These are phyloP conservation scores for Lactarius sanguifluus DNA, from an alignment of 768 basidiomycete species.

Conservation along the genomic window DNA sequence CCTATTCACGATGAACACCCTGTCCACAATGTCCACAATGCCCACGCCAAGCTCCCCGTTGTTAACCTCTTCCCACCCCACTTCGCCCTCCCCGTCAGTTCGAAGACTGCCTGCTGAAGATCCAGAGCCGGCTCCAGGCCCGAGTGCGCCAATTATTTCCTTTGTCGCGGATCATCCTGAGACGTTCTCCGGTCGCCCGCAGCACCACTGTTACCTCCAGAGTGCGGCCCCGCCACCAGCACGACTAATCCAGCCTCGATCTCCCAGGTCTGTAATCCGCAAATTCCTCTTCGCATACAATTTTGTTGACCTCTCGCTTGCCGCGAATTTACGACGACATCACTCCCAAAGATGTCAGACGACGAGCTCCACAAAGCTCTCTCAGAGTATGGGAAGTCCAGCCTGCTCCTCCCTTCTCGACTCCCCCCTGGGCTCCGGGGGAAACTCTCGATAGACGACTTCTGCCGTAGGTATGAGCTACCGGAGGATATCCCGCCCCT, in stretches of 20 bases:
- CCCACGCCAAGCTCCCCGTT: neutral
- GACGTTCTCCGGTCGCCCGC: neutral
- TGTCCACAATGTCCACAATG: neutral
- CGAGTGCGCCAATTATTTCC: neutral
- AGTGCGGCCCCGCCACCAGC: neutral
- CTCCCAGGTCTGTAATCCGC: slow-evolving; percentile 22
- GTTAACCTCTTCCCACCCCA: neutral
- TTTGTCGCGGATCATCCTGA: neutral
- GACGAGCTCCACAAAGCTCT: slow-evolving; percentile 18
- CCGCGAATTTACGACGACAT: neutral
- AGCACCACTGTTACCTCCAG: neutral
- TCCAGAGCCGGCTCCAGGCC: neutral
- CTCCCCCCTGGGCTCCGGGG: slow-evolving; percentile 14
- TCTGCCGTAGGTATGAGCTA: slow-evolving; percentile 16
- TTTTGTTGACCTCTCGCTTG: neutral
- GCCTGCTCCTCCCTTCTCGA: slow-evolving; percentile 16
- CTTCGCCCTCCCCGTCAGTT: neutral
- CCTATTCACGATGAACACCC: neutral
- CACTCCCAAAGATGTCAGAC: slow-evolving; percentile 17
- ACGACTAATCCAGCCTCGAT: slow-evolving; percentile 5
- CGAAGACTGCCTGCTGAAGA: neutral
- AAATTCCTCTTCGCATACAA: neutral
- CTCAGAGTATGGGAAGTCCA: slow-evolving; percentile 1
- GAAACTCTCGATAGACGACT: slow-evolving; percentile 8
- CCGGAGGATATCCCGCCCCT: slow-evolving; percentile 11